Percentiles rank a stretch among this genome's conserved stretches.
These are phyloP conservation scores for Eucalyptus decipiens DNA, from an alignment of 345 rosid species.

Conservation along the genomic window DNA sequence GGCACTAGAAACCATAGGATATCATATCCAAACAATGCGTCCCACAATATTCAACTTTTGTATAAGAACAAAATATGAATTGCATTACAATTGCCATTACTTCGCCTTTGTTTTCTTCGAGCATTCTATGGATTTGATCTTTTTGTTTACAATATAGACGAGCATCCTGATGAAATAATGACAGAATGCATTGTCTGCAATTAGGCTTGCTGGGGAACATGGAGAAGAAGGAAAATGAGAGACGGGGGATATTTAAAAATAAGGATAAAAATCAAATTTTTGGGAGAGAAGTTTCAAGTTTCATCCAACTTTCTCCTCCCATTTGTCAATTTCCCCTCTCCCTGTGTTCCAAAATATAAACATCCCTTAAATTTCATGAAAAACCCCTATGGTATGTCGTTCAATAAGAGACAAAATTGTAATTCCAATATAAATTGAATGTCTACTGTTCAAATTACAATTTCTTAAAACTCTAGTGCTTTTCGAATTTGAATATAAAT, in stretches of 20 bases:
- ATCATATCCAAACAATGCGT: not conserved
- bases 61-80: not conserved
- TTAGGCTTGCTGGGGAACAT: not conserved
- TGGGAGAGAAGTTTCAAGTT: not conserved
- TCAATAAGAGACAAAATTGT: not conserved
- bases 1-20: not conserved
- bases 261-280: not conserved
- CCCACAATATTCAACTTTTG: not conserved
- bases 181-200: not conserved
- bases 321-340: not conserved
- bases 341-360: not conserved
- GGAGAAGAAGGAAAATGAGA: not conserved
- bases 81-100: not conserved
- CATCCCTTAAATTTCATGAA: not conserved
- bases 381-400: not conserved
- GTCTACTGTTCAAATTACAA: not conserved
- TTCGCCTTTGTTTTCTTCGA: not conserved
- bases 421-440: not conserved
- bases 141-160: not conserved
- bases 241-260: not conserved
- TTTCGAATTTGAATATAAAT: not conserved
- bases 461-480: not conserved
- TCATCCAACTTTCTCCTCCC: not conserved
- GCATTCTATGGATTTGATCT: not conserved
- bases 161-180: not conserved